Evolutionary conservation across 139 green algal genomes (phyloP).

Genomic region (Nannochloris sp.): DNA sequence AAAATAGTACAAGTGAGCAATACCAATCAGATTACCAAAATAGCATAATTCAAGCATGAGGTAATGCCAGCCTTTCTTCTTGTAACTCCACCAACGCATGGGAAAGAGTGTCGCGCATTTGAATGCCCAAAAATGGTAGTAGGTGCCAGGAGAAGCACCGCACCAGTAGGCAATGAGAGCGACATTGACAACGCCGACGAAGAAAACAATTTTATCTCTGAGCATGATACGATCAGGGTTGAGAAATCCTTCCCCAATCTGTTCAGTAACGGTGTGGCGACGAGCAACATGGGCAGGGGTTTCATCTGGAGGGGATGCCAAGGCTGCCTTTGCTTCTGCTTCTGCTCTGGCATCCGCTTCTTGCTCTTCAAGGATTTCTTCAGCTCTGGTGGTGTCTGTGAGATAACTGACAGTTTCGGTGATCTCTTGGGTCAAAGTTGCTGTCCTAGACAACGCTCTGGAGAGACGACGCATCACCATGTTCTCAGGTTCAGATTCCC

Average conservation of each 20-base stretch:
- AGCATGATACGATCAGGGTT: constrained; percentile 21
- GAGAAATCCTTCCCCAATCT: not conserved
- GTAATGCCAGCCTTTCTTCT: constrained; percentile 27
- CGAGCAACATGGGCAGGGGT: not conserved
- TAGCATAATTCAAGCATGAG: constrained; percentile 65
- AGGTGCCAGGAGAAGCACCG: constrained; percentile 44
- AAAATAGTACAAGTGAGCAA: constrained; percentile 54
- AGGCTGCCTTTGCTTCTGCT: not conserved
- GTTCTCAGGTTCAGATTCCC: too few relatives aligned
- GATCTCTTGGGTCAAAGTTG: not conserved
- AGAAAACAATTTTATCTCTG: constrained; percentile 40
- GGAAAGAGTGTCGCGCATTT: constrained; percentile 53
- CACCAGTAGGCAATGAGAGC: constrained; percentile 6
- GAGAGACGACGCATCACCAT: too few relatives aligned
- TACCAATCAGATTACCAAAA: constrained; percentile 57
- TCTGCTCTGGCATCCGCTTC: not conserved
- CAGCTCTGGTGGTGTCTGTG: not conserved
- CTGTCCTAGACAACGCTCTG: too few relatives aligned
- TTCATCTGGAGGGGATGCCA: not conserved
- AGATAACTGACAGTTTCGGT: not conserved
- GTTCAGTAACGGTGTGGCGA: not conserved
- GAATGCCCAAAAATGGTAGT: constrained; percentile 57
- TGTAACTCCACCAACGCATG: constrained; percentile 47
- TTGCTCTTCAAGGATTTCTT: not conserved
- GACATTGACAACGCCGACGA: constrained; percentile 35